These are phyloP conservation scores for Fusarium anguioides DNA, from an alignment of 2,329 filamentous ascomycete species.

Conservation along the genomic window DNA sequence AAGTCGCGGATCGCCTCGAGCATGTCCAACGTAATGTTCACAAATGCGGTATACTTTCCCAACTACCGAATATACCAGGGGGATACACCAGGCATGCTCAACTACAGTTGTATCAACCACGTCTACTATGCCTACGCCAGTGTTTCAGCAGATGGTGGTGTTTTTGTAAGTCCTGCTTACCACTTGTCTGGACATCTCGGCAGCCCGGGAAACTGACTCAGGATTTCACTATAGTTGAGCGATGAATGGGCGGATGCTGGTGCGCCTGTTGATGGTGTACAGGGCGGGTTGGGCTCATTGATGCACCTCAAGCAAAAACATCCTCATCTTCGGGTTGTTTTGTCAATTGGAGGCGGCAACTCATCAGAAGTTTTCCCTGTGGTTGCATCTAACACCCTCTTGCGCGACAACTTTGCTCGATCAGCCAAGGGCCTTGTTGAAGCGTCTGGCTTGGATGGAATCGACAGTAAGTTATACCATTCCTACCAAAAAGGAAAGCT, in stretches of 20 bases:
- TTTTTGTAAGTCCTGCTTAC: slow-evolving; percentile 71
- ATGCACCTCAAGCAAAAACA: slow-evolving; percentile 78
- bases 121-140: slow-evolving; percentile 87
- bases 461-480: slow-evolving; percentile 75
- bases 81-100: slow-evolving; percentile 78
- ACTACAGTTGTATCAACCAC: slow-evolving; percentile 81
- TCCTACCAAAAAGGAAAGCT: slow-evolving; percentile 16
- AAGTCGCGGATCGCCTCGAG: slow-evolving; percentile 59
- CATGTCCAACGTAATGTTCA: slow-evolving; percentile 63
- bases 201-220: slow-evolving; percentile 43
- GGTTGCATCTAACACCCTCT: slow-evolving; percentile 70
- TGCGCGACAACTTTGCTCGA: slow-evolving; percentile 76
- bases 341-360: slow-evolving; percentile 78
- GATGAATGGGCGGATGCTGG: slow-evolving; percentile 82
- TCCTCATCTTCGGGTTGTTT: slow-evolving; percentile 76
- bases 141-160: slow-evolving; percentile 76
- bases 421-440: slow-evolving; percentile 75
- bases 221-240: slow-evolving; percentile 67
- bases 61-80: slow-evolving; percentile 79
- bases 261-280: slow-evolving; percentile 76
- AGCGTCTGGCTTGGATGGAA: slow-evolving; percentile 68
- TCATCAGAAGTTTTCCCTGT: slow-evolving; percentile 74
- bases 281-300: slow-evolving; percentile 78
- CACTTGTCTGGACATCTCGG: slow-evolving; percentile 7
- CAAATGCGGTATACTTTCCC: slow-evolving; percentile 87